These are phyloP conservation scores for Lentinus polychrous DNA, from an alignment of 1,284 basidiomycete species.

Conservation along the genomic window DNA sequence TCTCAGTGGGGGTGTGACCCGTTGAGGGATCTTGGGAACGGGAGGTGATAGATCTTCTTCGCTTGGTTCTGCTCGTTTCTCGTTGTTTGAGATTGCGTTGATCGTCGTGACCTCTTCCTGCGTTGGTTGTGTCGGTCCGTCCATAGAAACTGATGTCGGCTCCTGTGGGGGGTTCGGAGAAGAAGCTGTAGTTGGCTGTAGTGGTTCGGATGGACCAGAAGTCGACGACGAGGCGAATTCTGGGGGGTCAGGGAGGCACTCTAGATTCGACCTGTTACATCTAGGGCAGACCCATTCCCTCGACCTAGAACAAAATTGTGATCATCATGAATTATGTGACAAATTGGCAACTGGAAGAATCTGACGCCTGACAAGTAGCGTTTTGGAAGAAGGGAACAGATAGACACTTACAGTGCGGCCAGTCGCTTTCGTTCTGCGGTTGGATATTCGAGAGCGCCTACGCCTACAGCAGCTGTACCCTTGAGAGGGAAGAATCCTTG, in stretches of 20 bases:
- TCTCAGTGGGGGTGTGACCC: neutral
- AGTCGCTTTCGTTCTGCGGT: constrained; percentile 74
- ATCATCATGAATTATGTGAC: constrained; percentile 10
- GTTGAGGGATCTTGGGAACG: neutral
- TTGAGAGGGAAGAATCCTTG: constrained; percentile 89
- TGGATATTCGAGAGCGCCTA: constrained; percentile 84
- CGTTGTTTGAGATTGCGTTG: neutral
- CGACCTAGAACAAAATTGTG: constrained; percentile 44
- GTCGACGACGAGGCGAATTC: constrained; percentile 7
- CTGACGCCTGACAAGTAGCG: neutral
- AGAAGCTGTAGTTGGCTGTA: too few relatives aligned
- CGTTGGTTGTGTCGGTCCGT: too few relatives aligned
- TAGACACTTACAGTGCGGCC: constrained; percentile 59
- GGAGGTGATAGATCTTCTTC: neutral
- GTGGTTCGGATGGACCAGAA: neutral
- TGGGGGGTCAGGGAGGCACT: constrained; percentile 64
- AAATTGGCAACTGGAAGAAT: constrained; percentile 6
- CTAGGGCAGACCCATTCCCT: constrained; percentile 77
- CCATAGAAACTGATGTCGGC: too few relatives aligned
- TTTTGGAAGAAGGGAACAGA: neutral
- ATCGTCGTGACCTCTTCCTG: neutral
- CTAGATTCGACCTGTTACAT: constrained; percentile 63
- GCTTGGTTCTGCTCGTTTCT: neutral
- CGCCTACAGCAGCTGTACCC: constrained; percentile 84
- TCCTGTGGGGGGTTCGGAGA: too few relatives aligned